phyloP scores from a whole-genome alignment of 2,329 filamentous ascomycete species.

The Pseudogymnoascus sp. region DNA sequence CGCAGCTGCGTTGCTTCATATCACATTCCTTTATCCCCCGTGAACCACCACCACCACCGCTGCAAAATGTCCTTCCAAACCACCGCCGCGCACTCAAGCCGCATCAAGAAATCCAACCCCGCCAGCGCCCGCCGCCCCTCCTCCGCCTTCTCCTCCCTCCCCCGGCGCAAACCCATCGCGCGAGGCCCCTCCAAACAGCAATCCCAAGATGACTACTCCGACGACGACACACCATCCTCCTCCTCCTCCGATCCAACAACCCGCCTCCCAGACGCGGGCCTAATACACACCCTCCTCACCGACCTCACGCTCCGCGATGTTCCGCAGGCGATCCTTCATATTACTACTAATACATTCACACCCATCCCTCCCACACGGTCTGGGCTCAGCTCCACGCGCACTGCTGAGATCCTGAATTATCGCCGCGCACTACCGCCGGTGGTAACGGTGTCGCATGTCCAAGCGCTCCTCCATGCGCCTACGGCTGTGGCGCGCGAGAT shows the following conservation, averaged over 20 bases:
- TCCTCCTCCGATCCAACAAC: conserved; percentile 16
- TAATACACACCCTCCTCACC: conserved; percentile 44
- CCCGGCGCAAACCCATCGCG: conserved; percentile 23
- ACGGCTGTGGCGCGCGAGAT: conserved; percentile 60
- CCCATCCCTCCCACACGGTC: conserved; percentile 46
- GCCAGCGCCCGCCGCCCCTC: conserved; percentile 20
- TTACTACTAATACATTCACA: conserved; percentile 54
- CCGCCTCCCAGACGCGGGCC: conserved; percentile 51
- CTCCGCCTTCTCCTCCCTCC: conserved; percentile 22
- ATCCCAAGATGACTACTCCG: neutral
- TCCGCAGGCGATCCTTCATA: conserved; percentile 55
- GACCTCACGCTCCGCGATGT: conserved; percentile 52
- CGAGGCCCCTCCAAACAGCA: conserved; percentile 12
- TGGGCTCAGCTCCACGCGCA: conserved; percentile 56
- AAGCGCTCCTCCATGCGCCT: conserved; percentile 52
- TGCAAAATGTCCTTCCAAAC: conserved; percentile 12
- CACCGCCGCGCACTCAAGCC: conserved; percentile 24
- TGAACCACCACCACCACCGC: neutral
- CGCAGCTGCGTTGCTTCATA: neutral
- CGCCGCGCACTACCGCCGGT: conserved; percentile 51
- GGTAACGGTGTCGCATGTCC: conserved; percentile 57
- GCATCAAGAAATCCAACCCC: conserved; percentile 24
- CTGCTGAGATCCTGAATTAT: conserved; percentile 55
- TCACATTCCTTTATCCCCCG: neutral
- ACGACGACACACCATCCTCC: neutral